These are phyloP conservation scores for Hypoxylon sp. DNA, from an alignment of 2,329 filamentous ascomycete species.

Conservation along the genomic window DNA sequence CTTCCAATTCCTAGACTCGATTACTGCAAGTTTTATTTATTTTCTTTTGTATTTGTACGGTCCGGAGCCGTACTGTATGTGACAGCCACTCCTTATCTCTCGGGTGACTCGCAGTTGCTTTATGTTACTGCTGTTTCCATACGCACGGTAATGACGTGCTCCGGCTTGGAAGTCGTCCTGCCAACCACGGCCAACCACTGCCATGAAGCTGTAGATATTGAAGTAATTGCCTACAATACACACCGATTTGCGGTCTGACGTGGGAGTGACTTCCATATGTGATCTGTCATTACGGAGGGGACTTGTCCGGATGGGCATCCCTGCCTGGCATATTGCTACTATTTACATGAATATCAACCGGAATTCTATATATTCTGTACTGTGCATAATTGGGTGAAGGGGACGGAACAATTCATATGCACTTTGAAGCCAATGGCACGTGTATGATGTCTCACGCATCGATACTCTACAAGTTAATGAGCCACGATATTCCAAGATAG, in stretches of 20 bases:
- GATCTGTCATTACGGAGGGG: no score
- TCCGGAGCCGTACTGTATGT: background rate
- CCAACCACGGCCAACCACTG: background rate
- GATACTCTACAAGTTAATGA: background rate
- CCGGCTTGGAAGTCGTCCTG: background rate
- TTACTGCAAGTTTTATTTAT: no score
- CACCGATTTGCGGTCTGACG: background rate
- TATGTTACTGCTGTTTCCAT: background rate
- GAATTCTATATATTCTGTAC: background rate
- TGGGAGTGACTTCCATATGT: no score
- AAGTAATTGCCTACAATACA: background rate
- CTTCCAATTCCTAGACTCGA: background rate
- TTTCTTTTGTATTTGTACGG: background rate
- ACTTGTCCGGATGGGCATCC: no score
- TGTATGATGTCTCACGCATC: background rate
- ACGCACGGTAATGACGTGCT: background rate
- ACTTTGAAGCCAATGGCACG: background rate
- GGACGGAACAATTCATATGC: background rate
- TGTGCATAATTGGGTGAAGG: background rate
- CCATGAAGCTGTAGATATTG: background rate
- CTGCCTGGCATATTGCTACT: no score
- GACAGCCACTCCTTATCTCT: background rate
- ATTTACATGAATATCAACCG: background rate
- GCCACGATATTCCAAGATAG: background rate
- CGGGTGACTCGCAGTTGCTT: background rate